phyloP scores from a whole-genome alignment of 805 yeast genomes.

The Metschnikowia kofuensis region DNA sequence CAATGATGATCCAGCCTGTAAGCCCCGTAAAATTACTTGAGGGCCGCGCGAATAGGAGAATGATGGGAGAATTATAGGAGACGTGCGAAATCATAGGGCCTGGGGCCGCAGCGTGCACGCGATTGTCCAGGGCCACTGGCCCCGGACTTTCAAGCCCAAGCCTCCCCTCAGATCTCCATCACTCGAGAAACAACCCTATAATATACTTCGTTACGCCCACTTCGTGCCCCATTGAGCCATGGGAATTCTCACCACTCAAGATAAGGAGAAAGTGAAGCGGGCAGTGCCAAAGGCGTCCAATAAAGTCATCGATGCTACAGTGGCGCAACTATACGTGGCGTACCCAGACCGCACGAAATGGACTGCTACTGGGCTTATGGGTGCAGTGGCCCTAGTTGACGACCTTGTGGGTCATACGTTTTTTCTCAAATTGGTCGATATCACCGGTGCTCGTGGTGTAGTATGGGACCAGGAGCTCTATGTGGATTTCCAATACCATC shows the following conservation, averaged over 20 bases:
- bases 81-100: too few relatives aligned
- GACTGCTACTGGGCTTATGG: slow-evolving; percentile 85
- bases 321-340: slow-evolving; percentile 86
- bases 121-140: too few relatives aligned
- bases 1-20: too few relatives aligned
- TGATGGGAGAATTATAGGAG: too few relatives aligned
- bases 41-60: too few relatives aligned
- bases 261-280: slow-evolving; percentile 86
- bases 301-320: slow-evolving; percentile 85
- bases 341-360: slow-evolving; percentile 79
- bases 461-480: slow-evolving; percentile 97
- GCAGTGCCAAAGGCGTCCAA: slow-evolving; percentile 85
- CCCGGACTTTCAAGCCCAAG: too few relatives aligned
- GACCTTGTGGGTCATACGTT: slow-evolving; percentile 94
- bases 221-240: slow-evolving; percentile 16
- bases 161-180: too few relatives aligned
- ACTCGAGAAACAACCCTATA: background rate
- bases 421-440: slow-evolving; percentile 85
- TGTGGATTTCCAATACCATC: slow-evolving; percentile 83
- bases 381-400: slow-evolving; percentile 84
- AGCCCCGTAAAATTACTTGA: too few relatives aligned
- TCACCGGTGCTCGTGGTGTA: slow-evolving; percentile 78
- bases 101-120: too few relatives aligned
- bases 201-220: background rate
- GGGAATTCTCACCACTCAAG: slow-evolving; percentile 46